Percentiles rank a stretch among this genome's conserved stretches.
These are phyloP conservation scores for Russula lepida DNA, from an alignment of 768 basidiomycete genomes.

Conservation along the genomic window DNA sequence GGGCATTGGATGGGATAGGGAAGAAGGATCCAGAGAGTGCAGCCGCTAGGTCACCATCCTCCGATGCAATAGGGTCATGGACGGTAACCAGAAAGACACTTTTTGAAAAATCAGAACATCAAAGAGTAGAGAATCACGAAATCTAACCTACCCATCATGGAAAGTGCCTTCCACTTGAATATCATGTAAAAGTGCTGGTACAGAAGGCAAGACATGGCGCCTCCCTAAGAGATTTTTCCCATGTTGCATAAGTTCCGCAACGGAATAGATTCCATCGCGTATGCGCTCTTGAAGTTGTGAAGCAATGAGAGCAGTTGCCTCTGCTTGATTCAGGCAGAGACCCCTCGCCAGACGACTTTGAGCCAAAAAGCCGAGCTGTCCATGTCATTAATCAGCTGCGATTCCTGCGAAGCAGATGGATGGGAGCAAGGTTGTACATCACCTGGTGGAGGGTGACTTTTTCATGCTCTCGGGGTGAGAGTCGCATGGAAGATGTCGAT, in stretches of 20 bases:
- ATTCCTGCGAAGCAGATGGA: background rate
- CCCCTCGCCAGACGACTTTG: conserved; percentile 96
- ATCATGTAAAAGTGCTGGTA: conserved; percentile 67
- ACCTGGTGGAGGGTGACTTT: conserved; percentile 69
- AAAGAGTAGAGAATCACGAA: background rate
- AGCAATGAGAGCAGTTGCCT: conserved; percentile 84
- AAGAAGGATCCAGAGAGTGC: conserved; percentile 95
- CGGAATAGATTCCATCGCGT: conserved; percentile 79
- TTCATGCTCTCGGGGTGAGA: conserved; percentile 67
- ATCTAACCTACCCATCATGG: conserved; percentile 56
- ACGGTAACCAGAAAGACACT: conserved; percentile 96
- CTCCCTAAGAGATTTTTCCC: conserved; percentile 85
- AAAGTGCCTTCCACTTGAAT: conserved; percentile 96
- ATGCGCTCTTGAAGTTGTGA: conserved; percentile 91
- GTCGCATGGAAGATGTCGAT: conserved; percentile 48
- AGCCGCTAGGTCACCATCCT: conserved; percentile 65
- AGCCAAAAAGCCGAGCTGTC: conserved; percentile 76
- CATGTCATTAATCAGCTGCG: background rate
- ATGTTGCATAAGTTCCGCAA: conserved; percentile 87
- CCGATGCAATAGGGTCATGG: conserved; percentile 87
- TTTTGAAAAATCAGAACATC: conserved; percentile 13
- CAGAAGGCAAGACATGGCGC: conserved; percentile 80
- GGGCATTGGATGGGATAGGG: conserved; percentile 57
- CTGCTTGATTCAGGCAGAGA: conserved; percentile 74
- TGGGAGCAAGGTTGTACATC: conserved; percentile 24